These are phyloP conservation scores for Macrophomina pseudophaseolina DNA, from an alignment of 2,329 filamentous ascomycete species.

Conservation along the genomic window DNA sequence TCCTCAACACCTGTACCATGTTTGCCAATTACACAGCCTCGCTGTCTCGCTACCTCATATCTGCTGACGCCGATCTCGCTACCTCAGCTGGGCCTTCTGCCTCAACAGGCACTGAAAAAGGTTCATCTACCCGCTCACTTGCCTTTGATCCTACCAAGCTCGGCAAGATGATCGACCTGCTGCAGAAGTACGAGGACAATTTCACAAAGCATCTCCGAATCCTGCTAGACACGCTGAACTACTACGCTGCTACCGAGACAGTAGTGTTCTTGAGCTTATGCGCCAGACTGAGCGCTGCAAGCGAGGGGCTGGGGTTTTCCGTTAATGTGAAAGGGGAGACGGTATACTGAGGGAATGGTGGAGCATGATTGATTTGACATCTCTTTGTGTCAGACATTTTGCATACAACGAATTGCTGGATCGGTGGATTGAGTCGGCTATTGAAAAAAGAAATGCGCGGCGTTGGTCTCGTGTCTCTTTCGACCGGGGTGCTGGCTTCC, in stretches of 20 bases:
- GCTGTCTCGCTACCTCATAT: slow-evolving; percentile 82
- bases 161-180: slow-evolving; percentile 80
- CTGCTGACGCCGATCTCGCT: slow-evolving; percentile 64
- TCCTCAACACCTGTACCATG: slow-evolving; percentile 94
- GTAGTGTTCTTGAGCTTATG: slow-evolving; percentile 90
- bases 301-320: slow-evolving; percentile 25
- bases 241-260: slow-evolving; percentile 96
- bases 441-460: neutral
- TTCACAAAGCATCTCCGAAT: slow-evolving; percentile 94
- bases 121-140: slow-evolving; percentile 32
- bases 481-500: neutral
- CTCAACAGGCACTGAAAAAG: slow-evolving; percentile 31
- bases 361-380: neutral
- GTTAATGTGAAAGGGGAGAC: slow-evolving; percentile 20
- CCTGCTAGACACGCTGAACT: slow-evolving; percentile 90
- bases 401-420: neutral
- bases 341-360: neutral
- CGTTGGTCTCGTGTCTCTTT: neutral
- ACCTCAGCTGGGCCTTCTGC: slow-evolving; percentile 27
- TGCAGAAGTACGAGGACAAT: slow-evolving; percentile 90
- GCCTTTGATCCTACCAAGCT: slow-evolving; percentile 65
- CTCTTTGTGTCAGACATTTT: neutral
- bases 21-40: slow-evolving; percentile 91
- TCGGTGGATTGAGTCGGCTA: neutral
- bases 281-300: slow-evolving; percentile 76